A percentile compares a stretch with the other conserved stretches of the same genome.
These are phyloP conservation scores for Leishmania martiniquensis DNA, from an alignment of 208 protist species.

Conservation along the genomic window DNA sequence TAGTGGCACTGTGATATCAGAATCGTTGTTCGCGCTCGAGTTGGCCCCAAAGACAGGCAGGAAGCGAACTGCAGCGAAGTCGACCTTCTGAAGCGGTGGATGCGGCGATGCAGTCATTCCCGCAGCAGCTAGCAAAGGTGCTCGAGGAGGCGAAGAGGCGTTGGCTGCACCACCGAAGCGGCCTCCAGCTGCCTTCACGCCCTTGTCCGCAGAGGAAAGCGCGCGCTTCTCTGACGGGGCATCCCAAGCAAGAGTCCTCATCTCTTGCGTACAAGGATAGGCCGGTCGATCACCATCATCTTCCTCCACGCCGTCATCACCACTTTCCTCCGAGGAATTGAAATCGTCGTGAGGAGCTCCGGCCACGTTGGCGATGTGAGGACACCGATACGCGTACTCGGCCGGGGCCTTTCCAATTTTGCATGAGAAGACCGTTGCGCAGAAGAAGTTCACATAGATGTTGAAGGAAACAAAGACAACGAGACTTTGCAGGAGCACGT, in stretches of 20 bases:
- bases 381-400: constrained; percentile 17
- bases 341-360: constrained; percentile 16
- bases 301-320: neutral
- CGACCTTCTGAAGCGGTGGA: neutral
- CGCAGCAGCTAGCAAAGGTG: neutral
- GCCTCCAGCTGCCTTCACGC: neutral
- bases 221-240: neutral
- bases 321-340: neutral
- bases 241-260: neutral
- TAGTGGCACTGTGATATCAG: neutral
- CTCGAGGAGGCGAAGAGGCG: neutral
- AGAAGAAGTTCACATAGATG: constrained; percentile 75
- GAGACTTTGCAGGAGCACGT: constrained; percentile 38
- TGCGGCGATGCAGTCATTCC: neutral
- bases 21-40: neutral
- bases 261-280: neutral
- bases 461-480: constrained; percentile 56
- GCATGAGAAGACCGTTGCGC: constrained; percentile 44
- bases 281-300: neutral
- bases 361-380: neutral
- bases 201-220: neutral
- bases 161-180: neutral
- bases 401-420: constrained; percentile 32
- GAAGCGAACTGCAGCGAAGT: neutral
- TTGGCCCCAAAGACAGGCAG: neutral